Evolutionary conservation across 305 asterid species (phyloP).

Genomic region (Striga hermonthica): DNA sequence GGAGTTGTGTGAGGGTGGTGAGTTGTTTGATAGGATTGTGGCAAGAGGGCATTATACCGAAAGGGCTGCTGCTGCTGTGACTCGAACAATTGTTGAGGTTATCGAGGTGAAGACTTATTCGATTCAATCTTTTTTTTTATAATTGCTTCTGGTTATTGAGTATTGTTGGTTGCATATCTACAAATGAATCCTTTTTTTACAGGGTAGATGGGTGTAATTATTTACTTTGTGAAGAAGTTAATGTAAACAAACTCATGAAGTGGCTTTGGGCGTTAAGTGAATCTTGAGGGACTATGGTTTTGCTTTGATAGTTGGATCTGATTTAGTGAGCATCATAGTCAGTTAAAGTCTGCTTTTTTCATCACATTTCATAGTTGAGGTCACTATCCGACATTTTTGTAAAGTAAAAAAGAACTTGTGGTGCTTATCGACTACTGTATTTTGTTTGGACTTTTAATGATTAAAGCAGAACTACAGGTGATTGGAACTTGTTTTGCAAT

Average conservation of each 20-base stretch:
- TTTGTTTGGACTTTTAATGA: too few species aligned
- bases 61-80: conserved; percentile 9
- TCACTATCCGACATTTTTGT: too few species aligned
- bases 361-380: not conserved
- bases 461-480: too few species aligned
- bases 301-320: not conserved
- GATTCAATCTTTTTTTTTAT: not conserved
- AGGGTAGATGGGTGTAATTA: not conserved
- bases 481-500: too few species aligned
- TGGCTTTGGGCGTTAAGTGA: not conserved
- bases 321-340: not conserved
- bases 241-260: not conserved
- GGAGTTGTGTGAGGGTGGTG: conserved; percentile 21
- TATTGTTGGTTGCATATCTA: not conserved
- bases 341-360: not conserved
- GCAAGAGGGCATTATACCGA: conserved; percentile 14
- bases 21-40: conserved; percentile 15
- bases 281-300: not conserved
- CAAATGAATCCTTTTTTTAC: not conserved
- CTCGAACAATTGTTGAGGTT: conserved; percentile 12
- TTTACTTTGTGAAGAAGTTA: not conserved
- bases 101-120: not conserved
- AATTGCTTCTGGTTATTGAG: not conserved
- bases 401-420: too few species aligned
- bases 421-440: too few species aligned